Conservation (phyloP, 306 rosid species). For the Castanopsis chinensis region DNA sequence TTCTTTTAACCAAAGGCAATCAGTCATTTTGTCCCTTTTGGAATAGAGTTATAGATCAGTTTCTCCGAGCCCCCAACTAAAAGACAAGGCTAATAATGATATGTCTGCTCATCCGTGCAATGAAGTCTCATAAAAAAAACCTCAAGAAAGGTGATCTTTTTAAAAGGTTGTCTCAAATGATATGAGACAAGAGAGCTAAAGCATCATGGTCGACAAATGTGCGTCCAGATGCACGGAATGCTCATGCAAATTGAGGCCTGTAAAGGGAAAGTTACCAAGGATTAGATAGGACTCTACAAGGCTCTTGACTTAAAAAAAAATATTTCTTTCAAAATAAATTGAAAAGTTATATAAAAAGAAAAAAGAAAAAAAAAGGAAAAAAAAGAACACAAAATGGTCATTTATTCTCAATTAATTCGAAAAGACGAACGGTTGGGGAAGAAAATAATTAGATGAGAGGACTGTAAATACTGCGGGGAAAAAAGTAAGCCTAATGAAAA, state of each 20-base stretch:
- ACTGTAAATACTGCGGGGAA: no score
- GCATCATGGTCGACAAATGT: not conserved
- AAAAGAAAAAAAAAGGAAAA: not conserved
- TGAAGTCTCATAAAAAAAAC: conserved; percentile 13
- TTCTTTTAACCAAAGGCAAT: not conserved
- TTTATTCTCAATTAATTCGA: no score
- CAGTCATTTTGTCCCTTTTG: not conserved
- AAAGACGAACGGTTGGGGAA: no score
- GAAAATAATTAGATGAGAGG: no score
- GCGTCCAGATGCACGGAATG: not conserved
- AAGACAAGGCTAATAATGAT: conserved; percentile 24
- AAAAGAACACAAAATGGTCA: no score
- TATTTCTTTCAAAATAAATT: no score
- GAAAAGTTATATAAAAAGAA: not conserved
- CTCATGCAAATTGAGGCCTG: not conserved
- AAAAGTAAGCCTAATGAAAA: no score
- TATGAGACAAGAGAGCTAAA: not conserved
- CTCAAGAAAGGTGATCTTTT: conserved; percentile 5
- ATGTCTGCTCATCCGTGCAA: conserved; percentile 34
- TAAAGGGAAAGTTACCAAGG: not conserved
- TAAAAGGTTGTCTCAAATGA: conserved; percentile 9
- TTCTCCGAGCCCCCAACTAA: conserved; percentile 7
- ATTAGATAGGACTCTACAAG: not conserved
- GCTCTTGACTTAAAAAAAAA: no score
- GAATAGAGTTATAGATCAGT: not conserved